Conservation (phyloP, 257 asterid genomes). For the Paulownia fortunei region DNA sequence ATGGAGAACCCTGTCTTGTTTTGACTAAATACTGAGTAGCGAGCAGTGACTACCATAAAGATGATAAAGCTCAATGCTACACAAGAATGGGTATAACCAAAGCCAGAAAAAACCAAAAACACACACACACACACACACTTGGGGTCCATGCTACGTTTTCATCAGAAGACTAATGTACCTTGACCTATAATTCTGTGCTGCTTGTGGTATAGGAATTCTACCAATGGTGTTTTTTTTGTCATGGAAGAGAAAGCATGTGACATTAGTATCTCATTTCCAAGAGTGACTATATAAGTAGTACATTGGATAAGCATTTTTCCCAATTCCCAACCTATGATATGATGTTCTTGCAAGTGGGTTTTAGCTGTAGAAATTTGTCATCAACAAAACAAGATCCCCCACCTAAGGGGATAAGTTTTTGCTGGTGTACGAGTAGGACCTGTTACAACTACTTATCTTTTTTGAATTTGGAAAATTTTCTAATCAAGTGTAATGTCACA, state of each 20-base stretch:
- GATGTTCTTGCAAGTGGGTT: conserved; percentile 21
- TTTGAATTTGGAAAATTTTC: not conserved
- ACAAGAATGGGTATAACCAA: not conserved
- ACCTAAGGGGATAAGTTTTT: conserved; percentile 9
- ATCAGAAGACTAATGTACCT: not conserved
- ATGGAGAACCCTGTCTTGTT: not conserved
- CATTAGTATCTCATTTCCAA: not conserved
- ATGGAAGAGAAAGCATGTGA: conserved; percentile 1
- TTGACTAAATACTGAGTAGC: too few relatives aligned
- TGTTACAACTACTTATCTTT: not conserved
- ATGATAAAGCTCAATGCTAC: not conserved
- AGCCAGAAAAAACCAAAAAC: not conserved
- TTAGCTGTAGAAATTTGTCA: conserved; percentile 12
- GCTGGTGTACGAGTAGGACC: conserved; percentile 19
- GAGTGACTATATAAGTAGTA: not conserved
- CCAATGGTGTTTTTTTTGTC: not conserved
- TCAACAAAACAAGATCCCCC: conserved; percentile 18
- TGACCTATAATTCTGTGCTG: conserved; percentile 15
- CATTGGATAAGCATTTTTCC: not conserved
- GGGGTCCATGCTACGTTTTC: not conserved
- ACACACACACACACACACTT: not conserved
- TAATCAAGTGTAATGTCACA: not conserved
- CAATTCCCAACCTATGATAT: not conserved
- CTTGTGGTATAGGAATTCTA: not conserved
- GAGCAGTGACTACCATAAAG: not conserved